Conservation (phyloP, 2,329 filamentous ascomycete species). For the Ascochyta clinopodiicola region DNA sequence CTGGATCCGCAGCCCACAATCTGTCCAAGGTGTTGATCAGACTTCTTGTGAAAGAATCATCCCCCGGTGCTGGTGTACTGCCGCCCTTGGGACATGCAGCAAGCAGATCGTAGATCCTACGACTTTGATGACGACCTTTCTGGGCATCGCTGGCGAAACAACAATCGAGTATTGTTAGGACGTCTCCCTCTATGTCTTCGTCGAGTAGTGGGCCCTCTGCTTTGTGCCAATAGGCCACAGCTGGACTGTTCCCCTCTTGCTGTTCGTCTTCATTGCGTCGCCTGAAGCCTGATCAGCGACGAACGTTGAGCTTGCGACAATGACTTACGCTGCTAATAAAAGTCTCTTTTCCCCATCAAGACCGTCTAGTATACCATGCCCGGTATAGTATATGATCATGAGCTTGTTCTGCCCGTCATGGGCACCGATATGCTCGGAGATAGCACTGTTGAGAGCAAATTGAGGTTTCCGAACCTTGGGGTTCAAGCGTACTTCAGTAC, state of each 20-base stretch:
- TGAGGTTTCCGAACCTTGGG: neutral
- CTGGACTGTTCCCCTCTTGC: too few species aligned
- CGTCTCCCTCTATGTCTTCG: slow-evolving; percentile 24
- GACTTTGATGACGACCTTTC: slow-evolving; percentile 16
- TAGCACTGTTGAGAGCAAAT: slow-evolving; percentile 17
- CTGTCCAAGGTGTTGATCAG: neutral
- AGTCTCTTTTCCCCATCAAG: slow-evolving; percentile 5
- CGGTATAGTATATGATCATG: slow-evolving; percentile 43
- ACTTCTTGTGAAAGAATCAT: slow-evolving; percentile 5
- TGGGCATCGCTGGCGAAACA: slow-evolving; percentile 37
- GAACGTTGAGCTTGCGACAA: neutral
- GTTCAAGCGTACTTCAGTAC: neutral
- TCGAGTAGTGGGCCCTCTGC: slow-evolving; percentile 25
- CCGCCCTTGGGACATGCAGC: slow-evolving; percentile 4
- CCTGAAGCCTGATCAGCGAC: too few species aligned
- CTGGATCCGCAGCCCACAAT: neutral
- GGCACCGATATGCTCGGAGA: slow-evolving; percentile 22
- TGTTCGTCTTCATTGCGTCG: too few species aligned
- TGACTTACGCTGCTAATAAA: slow-evolving; percentile 26
- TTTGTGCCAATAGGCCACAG: slow-evolving; percentile 21
- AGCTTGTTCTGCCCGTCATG: slow-evolving; percentile 29
- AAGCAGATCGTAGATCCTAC: slow-evolving; percentile 12
- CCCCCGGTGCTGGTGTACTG: slow-evolving; percentile 1
- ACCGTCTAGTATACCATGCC: slow-evolving; percentile 26
- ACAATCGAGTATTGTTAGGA: slow-evolving; percentile 40